Evolutionary conservation across 345 rosid genomes (phyloP), one percentile per base, ranked within the genome.

Genomic region (Gossypium bickii): DNA sequence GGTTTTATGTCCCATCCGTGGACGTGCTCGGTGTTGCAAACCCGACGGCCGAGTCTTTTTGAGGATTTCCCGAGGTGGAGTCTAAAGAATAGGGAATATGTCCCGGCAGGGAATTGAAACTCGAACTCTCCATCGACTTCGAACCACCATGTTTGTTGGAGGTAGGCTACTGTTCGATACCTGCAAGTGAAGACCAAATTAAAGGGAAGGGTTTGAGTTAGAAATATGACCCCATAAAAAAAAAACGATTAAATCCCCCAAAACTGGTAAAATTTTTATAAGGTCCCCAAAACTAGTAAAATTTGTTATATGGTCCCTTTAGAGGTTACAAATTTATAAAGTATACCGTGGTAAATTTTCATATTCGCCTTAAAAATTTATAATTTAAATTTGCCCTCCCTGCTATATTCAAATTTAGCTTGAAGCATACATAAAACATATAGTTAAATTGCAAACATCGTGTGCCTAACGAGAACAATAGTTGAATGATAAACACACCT

Each of bases 1-100:
- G 98, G 98, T 58, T 94, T 94, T 53, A 85, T 75, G 72, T 88
- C 95, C 98, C 97, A 94, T n/a, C 98, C 98, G 48, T 92, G 97
- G 82, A 90, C 79, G 25, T 92, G 93, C 72, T 94, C 92, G 0
- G 88, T 68, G 79, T 86, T 89, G 80, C 94, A 89, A 68, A 87
- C 74, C 15, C 91, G 27, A 1, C 97, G 89, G 16, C 98, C 97
- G 0, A 85, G 85, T 69, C 90, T 89, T 80, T 85, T 94, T 0
- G 81, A 79, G 4, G 92, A 78, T 66, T 79, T 83, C 0, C 98
- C 98, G 9, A 94, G 63, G 17, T 24, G 38, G 9, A 24, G 38
- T 59, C 63, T 24, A 24, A 59, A 59, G 63, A 24, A 12, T 24
- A 59, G 38, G 63, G 17, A 24, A 25, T 25, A 24, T 24, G 17